A percentile compares a stretch with the other conserved stretches of the same genome.
These are phyloP conservation scores for Lojkania enalia DNA, from an alignment of 2,329 filamentous ascomycete genomes.

Conservation along the genomic window DNA sequence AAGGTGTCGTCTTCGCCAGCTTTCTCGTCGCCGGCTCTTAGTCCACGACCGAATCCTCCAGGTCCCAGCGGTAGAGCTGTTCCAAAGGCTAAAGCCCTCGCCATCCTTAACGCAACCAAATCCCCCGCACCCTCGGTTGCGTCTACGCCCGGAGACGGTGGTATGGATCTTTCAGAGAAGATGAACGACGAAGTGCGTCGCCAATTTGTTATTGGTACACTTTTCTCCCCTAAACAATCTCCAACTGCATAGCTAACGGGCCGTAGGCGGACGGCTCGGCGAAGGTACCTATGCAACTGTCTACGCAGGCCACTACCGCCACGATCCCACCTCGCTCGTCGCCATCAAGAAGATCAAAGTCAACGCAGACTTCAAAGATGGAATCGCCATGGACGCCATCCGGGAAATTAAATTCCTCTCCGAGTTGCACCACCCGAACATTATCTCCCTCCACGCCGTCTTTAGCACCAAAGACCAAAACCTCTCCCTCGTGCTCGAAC, in stretches of 20 bases:
- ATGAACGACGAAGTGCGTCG: constrained; percentile 62
- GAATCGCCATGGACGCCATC: constrained; percentile 90
- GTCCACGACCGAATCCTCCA: constrained; percentile 9
- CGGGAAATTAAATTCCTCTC: constrained; percentile 95
- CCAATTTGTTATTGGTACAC: constrained; percentile 83
- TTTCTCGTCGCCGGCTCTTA: constrained; percentile 8
- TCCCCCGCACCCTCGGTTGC: constrained; percentile 17
- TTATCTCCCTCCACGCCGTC: constrained; percentile 88
- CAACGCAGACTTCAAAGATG: constrained; percentile 83
- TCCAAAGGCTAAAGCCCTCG: constrained; percentile 38
- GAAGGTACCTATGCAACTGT: constrained; percentile 97
- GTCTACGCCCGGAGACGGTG: constrained; percentile 23
- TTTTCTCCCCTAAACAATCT: too few relatives aligned
- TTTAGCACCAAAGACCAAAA: constrained; percentile 97
- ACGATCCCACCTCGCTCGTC: constrained; percentile 72
- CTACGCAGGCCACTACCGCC: constrained; percentile 79
- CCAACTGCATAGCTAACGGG: constrained; percentile 4
- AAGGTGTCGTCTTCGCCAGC: constrained; percentile 6
- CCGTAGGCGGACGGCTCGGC: constrained; percentile 80
- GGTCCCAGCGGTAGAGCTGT: constrained; percentile 8
- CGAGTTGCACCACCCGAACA: constrained; percentile 92
- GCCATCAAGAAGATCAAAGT: constrained; percentile 95
- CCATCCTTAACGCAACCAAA: constrained; percentile 32
- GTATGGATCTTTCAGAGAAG: constrained; percentile 50
- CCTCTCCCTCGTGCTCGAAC: constrained; percentile 93